Evolutionary conservation across 306 rosid species (phyloP).

Genomic region (Cucumis melo): DNA sequence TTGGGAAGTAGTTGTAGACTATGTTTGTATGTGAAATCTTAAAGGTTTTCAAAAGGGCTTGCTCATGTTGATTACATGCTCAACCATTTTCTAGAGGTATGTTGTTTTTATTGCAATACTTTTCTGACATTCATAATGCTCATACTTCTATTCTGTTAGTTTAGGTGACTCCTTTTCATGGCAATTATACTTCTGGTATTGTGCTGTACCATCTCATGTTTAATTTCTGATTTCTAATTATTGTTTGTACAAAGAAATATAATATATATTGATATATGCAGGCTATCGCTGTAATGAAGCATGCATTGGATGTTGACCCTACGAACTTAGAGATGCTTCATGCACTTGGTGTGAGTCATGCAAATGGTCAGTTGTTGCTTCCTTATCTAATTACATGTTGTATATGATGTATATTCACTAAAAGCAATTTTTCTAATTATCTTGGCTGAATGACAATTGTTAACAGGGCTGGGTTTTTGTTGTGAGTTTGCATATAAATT

Average conservation of each 20-base stretch:
- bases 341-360: conserved; percentile 98
- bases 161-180: too few relatives aligned
- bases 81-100: too few relatives aligned
- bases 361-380: conserved; percentile 65
- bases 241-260: not conserved
- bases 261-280: conserved; percentile 17
- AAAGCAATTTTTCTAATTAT: not conserved
- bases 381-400: not conserved
- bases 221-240: not conserved
- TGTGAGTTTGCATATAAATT: not conserved
- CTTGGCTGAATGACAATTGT: not conserved
- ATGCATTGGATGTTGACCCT: conserved; percentile 94
- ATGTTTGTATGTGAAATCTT: too few relatives aligned
- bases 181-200: too few relatives aligned
- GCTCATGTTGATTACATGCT: too few relatives aligned
- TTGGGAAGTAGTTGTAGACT: too few relatives aligned
- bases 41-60: too few relatives aligned
- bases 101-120: too few relatives aligned
- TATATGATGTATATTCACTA: not conserved
- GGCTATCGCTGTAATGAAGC: conserved; percentile 99
- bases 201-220: not conserved
- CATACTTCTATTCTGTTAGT: too few relatives aligned
- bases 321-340: conserved; percentile 96
- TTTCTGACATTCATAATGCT: too few relatives aligned
- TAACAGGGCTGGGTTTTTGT: not conserved